These are phyloP conservation scores for Neoboletus brunneissimus DNA, from an alignment of 768 basidiomycete species.

Conservation along the genomic window DNA sequence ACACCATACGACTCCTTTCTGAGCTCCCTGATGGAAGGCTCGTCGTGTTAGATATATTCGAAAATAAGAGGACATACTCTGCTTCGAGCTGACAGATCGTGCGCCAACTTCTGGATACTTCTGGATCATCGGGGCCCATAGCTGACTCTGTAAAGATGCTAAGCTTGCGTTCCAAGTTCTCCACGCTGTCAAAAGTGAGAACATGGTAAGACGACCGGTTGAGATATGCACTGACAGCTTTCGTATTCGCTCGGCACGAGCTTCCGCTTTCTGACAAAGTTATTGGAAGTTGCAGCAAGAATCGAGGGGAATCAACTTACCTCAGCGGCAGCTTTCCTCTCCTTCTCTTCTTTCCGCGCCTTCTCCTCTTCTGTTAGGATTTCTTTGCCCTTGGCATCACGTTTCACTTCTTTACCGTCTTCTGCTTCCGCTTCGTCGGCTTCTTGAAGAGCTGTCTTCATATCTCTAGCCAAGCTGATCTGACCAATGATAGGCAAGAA, in stretches of 20 bases:
- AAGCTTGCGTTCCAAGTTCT: constrained; percentile 77
- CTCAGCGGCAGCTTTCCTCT: constrained; percentile 63
- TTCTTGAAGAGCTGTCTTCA: constrained; percentile 91
- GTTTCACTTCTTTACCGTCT: constrained; percentile 39
- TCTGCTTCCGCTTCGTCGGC: constrained; percentile 65
- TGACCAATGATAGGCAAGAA: constrained; percentile 87
- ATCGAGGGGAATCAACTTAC: constrained; percentile 34
- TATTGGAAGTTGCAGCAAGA: constrained; percentile 6
- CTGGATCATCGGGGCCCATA: constrained; percentile 60
- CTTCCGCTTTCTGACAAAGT: constrained; percentile 65
- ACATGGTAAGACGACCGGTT: neutral
- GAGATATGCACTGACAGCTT: constrained; percentile 45
- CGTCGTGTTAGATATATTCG: neutral
- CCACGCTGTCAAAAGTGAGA: constrained; percentile 38
- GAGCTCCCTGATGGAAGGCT: constrained; percentile 54
- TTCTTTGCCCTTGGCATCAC: constrained; percentile 54
- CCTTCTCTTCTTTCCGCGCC: constrained; percentile 71
- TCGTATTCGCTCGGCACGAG: constrained; percentile 69
- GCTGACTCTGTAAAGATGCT: constrained; percentile 87
- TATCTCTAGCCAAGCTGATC: constrained; percentile 84
- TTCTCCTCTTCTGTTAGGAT: constrained; percentile 68
- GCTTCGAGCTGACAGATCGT: constrained; percentile 80
- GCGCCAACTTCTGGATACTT: constrained; percentile 69
- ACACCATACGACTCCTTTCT: constrained; percentile 85
- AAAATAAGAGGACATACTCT: constrained; percentile 50